phyloP scores from a whole-genome alignment of 495 filamentous ascomycete species.

The Hyaloscypha finlandica region DNA sequence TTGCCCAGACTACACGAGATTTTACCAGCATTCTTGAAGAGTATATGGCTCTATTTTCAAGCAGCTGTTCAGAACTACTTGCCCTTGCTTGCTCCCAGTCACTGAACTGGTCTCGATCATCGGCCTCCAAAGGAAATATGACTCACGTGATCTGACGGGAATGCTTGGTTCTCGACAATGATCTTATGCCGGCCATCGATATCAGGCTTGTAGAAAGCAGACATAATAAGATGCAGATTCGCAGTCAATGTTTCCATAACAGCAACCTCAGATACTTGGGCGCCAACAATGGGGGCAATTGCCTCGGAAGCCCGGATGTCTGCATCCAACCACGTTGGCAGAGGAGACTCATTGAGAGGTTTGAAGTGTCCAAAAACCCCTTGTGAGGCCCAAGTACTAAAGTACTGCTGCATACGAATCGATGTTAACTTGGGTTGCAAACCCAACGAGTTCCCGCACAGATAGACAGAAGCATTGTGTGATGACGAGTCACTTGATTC shows the following conservation, averaged over 20 bases:
- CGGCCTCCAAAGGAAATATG: neutral
- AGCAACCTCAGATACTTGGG: constrained; percentile 74
- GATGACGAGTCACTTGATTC: constrained; percentile 23
- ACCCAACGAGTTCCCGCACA: constrained; percentile 96
- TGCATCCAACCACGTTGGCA: constrained; percentile 80
- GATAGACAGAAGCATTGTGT: constrained; percentile 64
- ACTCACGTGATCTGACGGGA: constrained; percentile 83
- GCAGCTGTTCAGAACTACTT: neutral
- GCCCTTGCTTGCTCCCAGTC: neutral
- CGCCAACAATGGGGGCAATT: constrained; percentile 88
- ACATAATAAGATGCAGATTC: constrained; percentile 89
- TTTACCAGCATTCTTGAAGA: neutral
- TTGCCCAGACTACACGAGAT: neutral
- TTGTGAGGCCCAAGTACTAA: constrained; percentile 86
- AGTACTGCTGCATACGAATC: constrained; percentile 72
- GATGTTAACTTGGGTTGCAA: constrained; percentile 77
- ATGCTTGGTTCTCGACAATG: constrained; percentile 90
- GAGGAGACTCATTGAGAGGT: constrained; percentile 69
- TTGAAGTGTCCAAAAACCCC: constrained; percentile 95
- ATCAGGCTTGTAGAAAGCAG: constrained; percentile 83
- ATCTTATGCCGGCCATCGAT: constrained; percentile 78
- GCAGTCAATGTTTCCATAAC: constrained; percentile 93
- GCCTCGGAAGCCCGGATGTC: constrained; percentile 70
- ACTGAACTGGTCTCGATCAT: neutral
- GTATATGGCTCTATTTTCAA: neutral